phyloP scores from a whole-genome alignment of 768 basidiomycete species.

The Serpula lacrymans region DNA sequence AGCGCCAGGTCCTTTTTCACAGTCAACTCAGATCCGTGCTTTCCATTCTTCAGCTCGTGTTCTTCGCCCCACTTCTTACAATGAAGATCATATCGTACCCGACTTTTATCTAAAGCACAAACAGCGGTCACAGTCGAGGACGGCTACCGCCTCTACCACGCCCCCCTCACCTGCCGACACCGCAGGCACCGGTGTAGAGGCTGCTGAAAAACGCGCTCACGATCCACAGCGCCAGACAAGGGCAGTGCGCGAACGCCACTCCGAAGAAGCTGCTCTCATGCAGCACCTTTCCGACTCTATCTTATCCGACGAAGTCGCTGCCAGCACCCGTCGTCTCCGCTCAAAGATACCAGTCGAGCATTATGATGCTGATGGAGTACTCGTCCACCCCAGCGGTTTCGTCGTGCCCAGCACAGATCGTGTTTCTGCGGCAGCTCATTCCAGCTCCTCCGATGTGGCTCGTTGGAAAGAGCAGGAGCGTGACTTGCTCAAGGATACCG shows the following conservation, averaged over 20 bases:
- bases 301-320: conserved; percentile 19
- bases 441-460: conserved; percentile 18
- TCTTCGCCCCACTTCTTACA: conserved; percentile 24
- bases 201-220: not conserved
- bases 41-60: conserved; percentile 21
- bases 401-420: conserved; percentile 27
- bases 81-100: conserved; percentile 17
- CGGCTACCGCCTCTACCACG: conserved; percentile 2
- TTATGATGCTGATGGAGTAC: conserved; percentile 9
- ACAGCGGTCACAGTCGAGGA: conserved; percentile 6
- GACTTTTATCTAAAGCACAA: conserved; percentile 27
- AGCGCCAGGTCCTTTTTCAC: not conserved
- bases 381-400: conserved; percentile 25
- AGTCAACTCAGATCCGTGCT: conserved; percentile 11
- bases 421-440: too few species aligned
- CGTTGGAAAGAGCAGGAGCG: conserved; percentile 23
- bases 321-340: conserved; percentile 24
- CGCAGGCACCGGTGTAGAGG: conserved; percentile 1
- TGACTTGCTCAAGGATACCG: conserved; percentile 14
- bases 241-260: not conserved
- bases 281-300: conserved; percentile 16
- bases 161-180: conserved; percentile 8
- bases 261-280: conserved; percentile 20
- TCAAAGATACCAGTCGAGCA: conserved; percentile 28
- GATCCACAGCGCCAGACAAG: conserved; percentile 6